Evolutionary conservation across 768 basidiomycete species (phyloP).

Genomic region (Podaxis carcinomalis): DNA sequence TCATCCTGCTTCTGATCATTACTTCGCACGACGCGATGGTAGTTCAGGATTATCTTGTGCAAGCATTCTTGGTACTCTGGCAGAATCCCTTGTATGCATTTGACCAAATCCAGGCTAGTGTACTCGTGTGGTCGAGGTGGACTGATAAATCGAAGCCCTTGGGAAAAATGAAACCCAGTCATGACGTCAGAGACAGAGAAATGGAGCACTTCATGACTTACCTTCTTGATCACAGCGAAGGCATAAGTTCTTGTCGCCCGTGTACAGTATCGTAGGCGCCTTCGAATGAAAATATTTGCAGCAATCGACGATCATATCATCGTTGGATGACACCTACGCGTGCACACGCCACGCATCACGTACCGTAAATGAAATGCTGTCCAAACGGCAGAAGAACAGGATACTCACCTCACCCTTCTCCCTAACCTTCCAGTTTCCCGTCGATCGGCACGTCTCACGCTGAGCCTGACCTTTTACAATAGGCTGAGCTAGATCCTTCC

Average conservation of each 20-base stretch:
- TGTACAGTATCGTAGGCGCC: conserved; percentile 56
- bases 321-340: conserved; percentile 20
- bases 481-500: conserved; percentile 23
- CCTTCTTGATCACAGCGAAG: conserved; percentile 33
- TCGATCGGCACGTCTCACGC: conserved; percentile 57
- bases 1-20: neutral
- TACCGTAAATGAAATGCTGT: neutral
- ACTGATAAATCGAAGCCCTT: conserved; percentile 34
- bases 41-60: neutral
- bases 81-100: conserved; percentile 21
- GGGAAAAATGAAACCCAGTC: neutral
- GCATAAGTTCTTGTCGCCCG: conserved; percentile 65
- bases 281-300: conserved; percentile 52
- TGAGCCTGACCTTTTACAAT: conserved; percentile 56
- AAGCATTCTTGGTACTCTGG: conserved; percentile 1
- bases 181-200: neutral
- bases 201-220: conserved; percentile 20
- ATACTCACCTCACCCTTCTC: conserved; percentile 40
- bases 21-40: neutral
- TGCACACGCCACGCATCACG: neutral
- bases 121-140: conserved; percentile 28
- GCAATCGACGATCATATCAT: conserved; percentile 73
- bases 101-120: conserved; percentile 52
- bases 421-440: conserved; percentile 56
- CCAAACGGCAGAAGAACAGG: neutral